A percentile compares a stretch with the other conserved stretches of the same genome.
These are phyloP conservation scores for Funneliformis caledonium DNA, from an alignment of 371 early-diverging fungal genomes.

Conservation along the genomic window DNA sequence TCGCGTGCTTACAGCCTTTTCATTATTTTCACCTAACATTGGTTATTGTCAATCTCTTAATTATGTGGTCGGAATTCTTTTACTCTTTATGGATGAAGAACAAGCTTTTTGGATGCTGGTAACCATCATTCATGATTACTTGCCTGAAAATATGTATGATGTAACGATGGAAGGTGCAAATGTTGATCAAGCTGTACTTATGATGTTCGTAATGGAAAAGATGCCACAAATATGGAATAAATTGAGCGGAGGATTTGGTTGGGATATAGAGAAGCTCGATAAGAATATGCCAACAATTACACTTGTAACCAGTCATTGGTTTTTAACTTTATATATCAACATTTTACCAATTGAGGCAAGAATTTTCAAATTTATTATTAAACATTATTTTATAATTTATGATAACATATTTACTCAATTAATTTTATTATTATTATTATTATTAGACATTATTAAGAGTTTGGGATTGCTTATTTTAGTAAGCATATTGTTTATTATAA, in stretches of 20 bases:
- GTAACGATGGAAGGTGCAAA: slow-evolving; percentile 78
- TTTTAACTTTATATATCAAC: slow-evolving; percentile 79
- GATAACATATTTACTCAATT: neutral
- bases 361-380: slow-evolving; percentile 10
- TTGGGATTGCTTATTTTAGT: slow-evolving; percentile 87
- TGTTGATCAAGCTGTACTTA: slow-evolving; percentile 76
- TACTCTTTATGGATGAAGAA: slow-evolving; percentile 79
- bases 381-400: neutral
- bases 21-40: slow-evolving; percentile 64
- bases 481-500: slow-evolving; percentile 43
- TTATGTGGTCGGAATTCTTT: slow-evolving; percentile 77
- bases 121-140: slow-evolving; percentile 70
- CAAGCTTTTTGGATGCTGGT: slow-evolving; percentile 84
- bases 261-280: slow-evolving; percentile 60
- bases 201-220: slow-evolving; percentile 63
- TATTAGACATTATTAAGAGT: slow-evolving; percentile 72
- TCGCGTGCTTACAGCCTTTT: slow-evolving; percentile 74
- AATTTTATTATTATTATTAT: neutral
- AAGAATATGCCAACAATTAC: slow-evolving; percentile 70
- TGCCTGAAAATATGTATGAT: slow-evolving; percentile 82
- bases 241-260: slow-evolving; percentile 55
- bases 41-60: slow-evolving; percentile 90
- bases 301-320: slow-evolving; percentile 84
- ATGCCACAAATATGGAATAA: slow-evolving; percentile 65
- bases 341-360: slow-evolving; percentile 76